Base-by-base conservation (phyloP, 495 filamentous ascomycete genomes). In the Talaromyces borbonicus region DNA sequence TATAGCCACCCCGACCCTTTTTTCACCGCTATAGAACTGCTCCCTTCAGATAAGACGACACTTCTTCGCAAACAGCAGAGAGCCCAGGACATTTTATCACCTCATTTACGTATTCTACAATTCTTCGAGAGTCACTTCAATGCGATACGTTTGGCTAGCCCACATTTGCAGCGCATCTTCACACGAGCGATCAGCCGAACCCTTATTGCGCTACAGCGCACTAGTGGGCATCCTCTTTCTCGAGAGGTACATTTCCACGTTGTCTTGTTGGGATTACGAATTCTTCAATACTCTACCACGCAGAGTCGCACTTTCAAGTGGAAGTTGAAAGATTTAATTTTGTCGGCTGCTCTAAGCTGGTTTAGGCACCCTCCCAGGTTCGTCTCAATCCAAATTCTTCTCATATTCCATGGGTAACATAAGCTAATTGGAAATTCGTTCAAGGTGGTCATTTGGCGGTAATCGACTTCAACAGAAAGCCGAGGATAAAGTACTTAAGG, bases 51-150 rank as follows among this genome's bases (percentile, higher is more conserved):
- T 56, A 86, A 84, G 54, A 78, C 78, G 27, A 63, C 75, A n/a
- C 71, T 94, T 52, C 69, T 75, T 16, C 83, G 77, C 56, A 76
- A 80, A 20, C 88, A 90, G 49, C 81, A 90, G 52, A 67, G 73
- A 29, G 80, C 87, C 8, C 81, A 93, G 53, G 80, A 86, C 52
- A 65, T 85, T 20, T 75, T 97, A 29, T 79, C 84, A 27, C 93
- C 93, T 5, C 93, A 99, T 59, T 75, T 85, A 30, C 80, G 83
- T 23, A 65, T 99, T 15, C 64, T 95, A 40, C 87, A 95, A 48
- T 90, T 96, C 56, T 75, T 99, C 33, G 83, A 78, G 32, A 96
- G 89, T 55, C 90, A 95, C 55, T 99, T 90, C 69, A 94, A 84
- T 64, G 87, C 93, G 8, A 87, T 84, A 16, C 78, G 88, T 20